Evolutionary conservation across 139 green algal species (phyloP).

Genomic region (Chlamydomonas schloesseri): DNA sequence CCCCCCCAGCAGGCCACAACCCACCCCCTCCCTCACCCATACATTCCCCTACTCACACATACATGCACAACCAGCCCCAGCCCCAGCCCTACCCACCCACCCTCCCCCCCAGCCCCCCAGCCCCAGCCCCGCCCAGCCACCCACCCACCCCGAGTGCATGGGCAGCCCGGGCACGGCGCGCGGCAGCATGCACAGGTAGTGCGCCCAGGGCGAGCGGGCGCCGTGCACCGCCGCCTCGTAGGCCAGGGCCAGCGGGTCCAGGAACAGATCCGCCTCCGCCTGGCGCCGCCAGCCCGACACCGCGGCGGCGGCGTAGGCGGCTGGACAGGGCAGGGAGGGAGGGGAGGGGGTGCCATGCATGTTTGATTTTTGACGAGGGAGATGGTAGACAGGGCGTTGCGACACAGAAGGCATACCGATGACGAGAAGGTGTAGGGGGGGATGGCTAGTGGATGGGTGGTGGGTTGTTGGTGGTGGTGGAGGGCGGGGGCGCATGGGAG

Average conservation of each 20-base stretch:
- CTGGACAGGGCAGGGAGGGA: neutral
- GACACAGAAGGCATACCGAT: too few species aligned
- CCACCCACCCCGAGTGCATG: slow-evolving; percentile 11
- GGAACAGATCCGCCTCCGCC: slow-evolving; percentile 16
- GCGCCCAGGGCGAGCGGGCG: slow-evolving; percentile 9
- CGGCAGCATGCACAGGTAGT: slow-evolving; percentile 28
- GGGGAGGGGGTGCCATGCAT: neutral
- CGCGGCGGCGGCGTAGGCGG: neutral
- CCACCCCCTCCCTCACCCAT: too few species aligned
- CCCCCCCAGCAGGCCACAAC: too few species aligned
- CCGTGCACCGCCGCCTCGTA: slow-evolving; percentile 38
- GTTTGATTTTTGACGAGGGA: neutral
- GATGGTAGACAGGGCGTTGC: too few species aligned
- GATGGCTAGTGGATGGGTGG: too few species aligned
- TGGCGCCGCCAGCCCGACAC: neutral
- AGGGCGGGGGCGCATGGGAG: too few species aligned
- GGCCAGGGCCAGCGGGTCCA: slow-evolving; percentile 28
- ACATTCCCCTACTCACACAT: too few species aligned
- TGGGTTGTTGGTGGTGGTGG: too few species aligned
- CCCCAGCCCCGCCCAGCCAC: neutral
- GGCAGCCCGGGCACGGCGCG: neutral
- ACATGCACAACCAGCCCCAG: too few species aligned
- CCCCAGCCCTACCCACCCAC: neutral
- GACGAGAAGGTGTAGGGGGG: too few species aligned
- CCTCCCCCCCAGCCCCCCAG: neutral